Evolutionary conservation across 2,329 filamentous ascomycete species (phyloP), one percentile per base, ranked within the genome.

Genomic region (Phaeosphaeriaceae sp.): DNA sequence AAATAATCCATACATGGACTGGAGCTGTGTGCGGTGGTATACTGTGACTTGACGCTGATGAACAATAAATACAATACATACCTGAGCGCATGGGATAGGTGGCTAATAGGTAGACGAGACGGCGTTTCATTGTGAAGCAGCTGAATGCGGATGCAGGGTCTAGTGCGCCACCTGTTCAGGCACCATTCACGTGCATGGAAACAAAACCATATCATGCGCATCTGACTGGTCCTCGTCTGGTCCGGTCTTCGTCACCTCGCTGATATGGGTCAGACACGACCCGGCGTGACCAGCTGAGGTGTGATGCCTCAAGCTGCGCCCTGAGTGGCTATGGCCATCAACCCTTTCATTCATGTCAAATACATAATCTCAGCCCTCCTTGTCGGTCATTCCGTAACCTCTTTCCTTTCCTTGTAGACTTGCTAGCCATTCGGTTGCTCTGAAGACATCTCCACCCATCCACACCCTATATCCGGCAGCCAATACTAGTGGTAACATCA

Each of bases 311-410:
- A 45, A 36, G 44, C 68, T 64, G 67, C 66, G 67, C 60, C 64
- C 41, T 69, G 60, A 71, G 56, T 71, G 69, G 69, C 62, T 66
- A 52, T 53, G 48, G 48, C 42, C 36, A 47, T 51, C 40, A 39
- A 41, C 44, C 59, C 59, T 56, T 62, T 61, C 53, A 61, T 63
- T 53, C 48, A 42, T 47, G 18, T 29, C 41, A 41, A 36, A 36
- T 40, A 29, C 40, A 26, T 42, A 17, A 41, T 43, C 42, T 46
- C 42, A 43, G 45, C 20, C 45, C 36, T 32, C 35, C 37, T 48
- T 33, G 43, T 40, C 45, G 30, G 20, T 17, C 28, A 15, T 32
- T 46, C 42, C 46, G 48, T 45, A 50, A 12, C 11, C 42, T 40
- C 48, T 37, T n/a, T 49, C 32, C 39, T 39, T 30, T 37, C 45